Evolutionary conservation across 202 grass and related monocot species (phyloP).

Genomic region (Cymbopogon flexuosus): DNA sequence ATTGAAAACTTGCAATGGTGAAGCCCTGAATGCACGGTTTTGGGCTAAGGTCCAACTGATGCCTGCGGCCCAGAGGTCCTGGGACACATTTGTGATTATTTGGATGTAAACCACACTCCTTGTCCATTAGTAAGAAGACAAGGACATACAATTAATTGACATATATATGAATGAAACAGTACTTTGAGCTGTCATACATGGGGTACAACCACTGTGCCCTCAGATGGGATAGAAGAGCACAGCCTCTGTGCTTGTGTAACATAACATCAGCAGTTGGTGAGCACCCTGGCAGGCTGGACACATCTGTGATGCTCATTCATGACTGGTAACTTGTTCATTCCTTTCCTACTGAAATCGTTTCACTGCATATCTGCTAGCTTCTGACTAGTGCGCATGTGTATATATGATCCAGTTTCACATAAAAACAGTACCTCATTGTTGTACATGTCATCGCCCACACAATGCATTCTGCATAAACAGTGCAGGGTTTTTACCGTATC

Average conservation of each 20-base stretch:
- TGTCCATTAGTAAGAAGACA: neutral
- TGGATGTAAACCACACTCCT: neutral
- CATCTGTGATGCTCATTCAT: neutral
- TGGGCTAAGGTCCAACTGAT: neutral
- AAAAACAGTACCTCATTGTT: neutral
- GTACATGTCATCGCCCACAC: neutral
- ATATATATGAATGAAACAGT: constrained; percentile 21
- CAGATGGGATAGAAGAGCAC: constrained; percentile 31
- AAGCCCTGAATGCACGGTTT: neutral
- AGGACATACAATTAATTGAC: neutral
- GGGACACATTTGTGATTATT: neutral
- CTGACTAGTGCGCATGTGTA: neutral
- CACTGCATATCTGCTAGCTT: neutral
- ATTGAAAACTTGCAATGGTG: neutral
- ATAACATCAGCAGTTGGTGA: constrained; percentile 8
- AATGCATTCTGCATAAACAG: neutral
- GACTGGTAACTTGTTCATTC: neutral
- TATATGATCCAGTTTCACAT: neutral
- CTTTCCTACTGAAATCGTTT: neutral
- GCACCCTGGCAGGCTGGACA: neutral
- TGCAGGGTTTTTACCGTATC: constrained; percentile 1
- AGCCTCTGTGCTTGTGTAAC: constrained; percentile 8
- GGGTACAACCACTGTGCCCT: neutral
- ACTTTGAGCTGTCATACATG: neutral
- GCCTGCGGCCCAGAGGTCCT: neutral